Evolutionary conservation across 108 stramenopile species (phyloP).

Genomic region (Conticribra weissflogii): DNA sequence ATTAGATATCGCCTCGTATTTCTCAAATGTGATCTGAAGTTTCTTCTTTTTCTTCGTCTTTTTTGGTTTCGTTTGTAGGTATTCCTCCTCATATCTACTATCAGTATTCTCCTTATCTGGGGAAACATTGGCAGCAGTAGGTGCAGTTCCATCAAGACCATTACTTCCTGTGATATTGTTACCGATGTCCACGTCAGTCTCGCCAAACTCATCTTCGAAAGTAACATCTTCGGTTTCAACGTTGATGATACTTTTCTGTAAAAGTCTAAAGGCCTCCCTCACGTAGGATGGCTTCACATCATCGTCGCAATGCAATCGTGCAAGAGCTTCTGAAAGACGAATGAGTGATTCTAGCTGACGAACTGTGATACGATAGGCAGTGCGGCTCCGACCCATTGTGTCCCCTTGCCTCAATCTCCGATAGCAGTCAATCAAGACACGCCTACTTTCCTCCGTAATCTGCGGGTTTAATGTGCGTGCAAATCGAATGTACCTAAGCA

Average conservation of each 20-base stretch:
- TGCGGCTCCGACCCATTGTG: slow-evolving; percentile 88
- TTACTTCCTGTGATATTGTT: slow-evolving; percentile 33
- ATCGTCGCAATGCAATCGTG: slow-evolving; percentile 92
- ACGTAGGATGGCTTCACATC: slow-evolving; percentile 88
- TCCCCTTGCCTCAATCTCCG: slow-evolving; percentile 95
- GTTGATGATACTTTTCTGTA: slow-evolving; percentile 95
- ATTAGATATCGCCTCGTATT: slow-evolving; percentile 92
- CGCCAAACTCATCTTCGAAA: slow-evolving; percentile 91
- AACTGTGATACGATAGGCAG: slow-evolving; percentile 98
- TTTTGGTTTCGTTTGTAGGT: slow-evolving; percentile 26
- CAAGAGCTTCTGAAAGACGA: slow-evolving; percentile 96
- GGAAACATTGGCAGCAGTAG: too few species aligned
- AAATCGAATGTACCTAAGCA: slow-evolving; percentile 95
- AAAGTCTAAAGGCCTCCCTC: slow-evolving; percentile 92
- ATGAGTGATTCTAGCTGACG: slow-evolving; percentile 98
- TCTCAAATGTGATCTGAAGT: slow-evolving; percentile 93
- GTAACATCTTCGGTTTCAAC: slow-evolving; percentile 96
- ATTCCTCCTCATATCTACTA: slow-evolving; percentile 45
- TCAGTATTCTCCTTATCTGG: too few species aligned
- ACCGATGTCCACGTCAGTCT: slow-evolving; percentile 48
- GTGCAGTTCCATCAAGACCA: slow-evolving; percentile 34
- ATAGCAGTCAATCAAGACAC: slow-evolving; percentile 96
- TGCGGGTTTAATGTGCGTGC: slow-evolving; percentile 91
- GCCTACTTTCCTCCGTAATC: slow-evolving; percentile 84
- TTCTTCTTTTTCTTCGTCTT: slow-evolving; percentile 86